Base-by-base conservation (phyloP, 371 early-diverging fungal genomes). In the Smittium mucronatum region DNA sequence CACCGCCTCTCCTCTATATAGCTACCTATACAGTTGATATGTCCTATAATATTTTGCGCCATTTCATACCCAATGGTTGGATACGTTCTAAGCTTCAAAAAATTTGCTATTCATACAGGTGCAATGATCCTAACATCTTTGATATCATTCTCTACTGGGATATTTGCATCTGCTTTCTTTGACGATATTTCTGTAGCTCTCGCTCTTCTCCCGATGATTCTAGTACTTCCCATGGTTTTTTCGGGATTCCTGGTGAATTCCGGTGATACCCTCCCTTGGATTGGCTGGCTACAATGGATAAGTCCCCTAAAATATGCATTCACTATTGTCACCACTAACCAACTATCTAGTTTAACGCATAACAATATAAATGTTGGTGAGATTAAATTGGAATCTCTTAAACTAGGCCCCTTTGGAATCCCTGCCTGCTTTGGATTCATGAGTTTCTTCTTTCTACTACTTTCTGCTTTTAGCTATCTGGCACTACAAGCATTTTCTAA, bases 221-320 rank as follows among this genome's bases (percentile, higher is more conserved):
- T 84, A 36, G 70, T 85, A 63, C 74, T 75, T 2, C 70, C 77
- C 21, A 68, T 82, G 72, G 74, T 82, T 33, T 85, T 86, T 72
- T 76, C 78, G 30, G 85, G 87, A 1, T 75, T 88, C 67, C 76
- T 88, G 64, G 83, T 87, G 72, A 89, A 87, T 75, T 74, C 77
- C 11, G 81, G 77, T 11, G 76, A 78, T 36, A 83, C 87, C 64
- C 86, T 88, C 0, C 81, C 75, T 0, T 86, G 76, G 64, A 71
- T 88, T 36, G 73, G 78, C 47, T 85, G 85, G 86, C 74, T 86
- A 70, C 80, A 85, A 69, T 83, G 84, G 74, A 65, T 86, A 36
- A 83, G 85, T 59, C 86, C 87, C 47, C 80, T 83, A 74, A 87
- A 86, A 73, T 87, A 84, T 73, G 84, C 81, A 15, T 88, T 84